Evolutionary conservation across 2,329 filamentous ascomycete species (phyloP).

Genomic region (Catunica adiposa): DNA sequence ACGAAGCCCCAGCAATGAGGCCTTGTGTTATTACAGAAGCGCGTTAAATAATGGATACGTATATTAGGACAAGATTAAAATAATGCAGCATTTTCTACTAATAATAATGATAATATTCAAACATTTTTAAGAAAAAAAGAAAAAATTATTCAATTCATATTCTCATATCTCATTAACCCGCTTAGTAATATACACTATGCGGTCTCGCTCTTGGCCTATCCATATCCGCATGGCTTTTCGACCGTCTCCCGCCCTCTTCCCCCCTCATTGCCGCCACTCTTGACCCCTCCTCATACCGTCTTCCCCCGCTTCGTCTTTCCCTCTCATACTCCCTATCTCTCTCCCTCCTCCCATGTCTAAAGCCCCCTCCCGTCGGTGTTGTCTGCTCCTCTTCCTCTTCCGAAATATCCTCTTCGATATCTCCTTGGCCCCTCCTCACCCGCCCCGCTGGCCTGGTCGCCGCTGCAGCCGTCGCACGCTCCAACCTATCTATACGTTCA

Average conservation of each 20-base stretch:
- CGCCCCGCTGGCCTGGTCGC: not conserved
- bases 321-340: constrained; percentile 8
- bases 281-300: constrained; percentile 4
- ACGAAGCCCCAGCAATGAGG: too few relatives aligned
- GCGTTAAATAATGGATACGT: too few relatives aligned
- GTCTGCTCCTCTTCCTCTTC: constrained; percentile 6
- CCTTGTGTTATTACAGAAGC: too few relatives aligned
- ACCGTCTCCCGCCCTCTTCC: constrained; percentile 20
- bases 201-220: constrained; percentile 26
- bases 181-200: constrained; percentile 7
- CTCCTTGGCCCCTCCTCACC: not conserved
- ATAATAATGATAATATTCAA: too few relatives aligned
- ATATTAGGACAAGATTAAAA: too few relatives aligned
- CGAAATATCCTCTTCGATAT: constrained; percentile 5
- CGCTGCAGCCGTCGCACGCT: not conserved
- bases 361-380: not conserved
- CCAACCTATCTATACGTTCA: not conserved
- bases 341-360: constrained; percentile 1
- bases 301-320: constrained; percentile 4
- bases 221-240: constrained; percentile 34
- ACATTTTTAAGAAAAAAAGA: not conserved
- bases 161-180: not conserved
- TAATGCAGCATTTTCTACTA: too few relatives aligned
- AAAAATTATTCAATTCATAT: not conserved
- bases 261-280: not conserved